Base-by-base conservation (phyloP, 805 yeast genomes). In the Spathaspora hagerdaliae region DNA sequence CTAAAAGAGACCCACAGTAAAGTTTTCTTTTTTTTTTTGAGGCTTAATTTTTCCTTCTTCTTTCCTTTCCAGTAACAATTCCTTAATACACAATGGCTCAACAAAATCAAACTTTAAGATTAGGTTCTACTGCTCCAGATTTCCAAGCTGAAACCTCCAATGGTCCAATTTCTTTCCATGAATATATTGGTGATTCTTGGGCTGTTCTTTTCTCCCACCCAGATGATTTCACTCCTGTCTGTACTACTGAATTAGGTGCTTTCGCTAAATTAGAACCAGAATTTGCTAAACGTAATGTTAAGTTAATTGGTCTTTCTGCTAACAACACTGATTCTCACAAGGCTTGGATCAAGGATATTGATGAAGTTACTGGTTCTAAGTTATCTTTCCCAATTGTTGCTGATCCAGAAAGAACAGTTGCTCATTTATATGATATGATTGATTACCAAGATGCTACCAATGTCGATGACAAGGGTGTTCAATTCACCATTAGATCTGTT, bases 211-310 rank as follows among this genome's bases (percentile, higher is more conserved):
- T 90, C 73, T 87, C 96, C 26, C 97, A 90, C 69, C 97, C 97
- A 51, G 96, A 90, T 45, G 97, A 90, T 68, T 91, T 88, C 77
- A 90, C 97, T 14, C 97, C 97, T 40, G 96, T 90, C 45, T 90
- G 97, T 71, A 91, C 97, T 60, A 90, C 97, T 46, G 97, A 90
- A 74, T 78, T 90, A 62, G 96, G 97, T 56, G 96, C 96, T 15
- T 91, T 90, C 60, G 90, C 96, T 52, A 79, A 82, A 58, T 79
- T 89, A 70, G 87, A 88, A 74, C 88, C 90, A 45, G 96, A 90
- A 67, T 90, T 90, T 60, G 82, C 83, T 61, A 75, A 84, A 70
- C 82, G 97, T 76, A 81, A 81, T 62, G 87, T 85, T 64, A 89
- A 90, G 75, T 78, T 90, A 68, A 85, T 90, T 67, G 97, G 97